phyloP scores from a whole-genome alignment of 352 stramenopile species.

The Phytophthora capsici region DNA sequence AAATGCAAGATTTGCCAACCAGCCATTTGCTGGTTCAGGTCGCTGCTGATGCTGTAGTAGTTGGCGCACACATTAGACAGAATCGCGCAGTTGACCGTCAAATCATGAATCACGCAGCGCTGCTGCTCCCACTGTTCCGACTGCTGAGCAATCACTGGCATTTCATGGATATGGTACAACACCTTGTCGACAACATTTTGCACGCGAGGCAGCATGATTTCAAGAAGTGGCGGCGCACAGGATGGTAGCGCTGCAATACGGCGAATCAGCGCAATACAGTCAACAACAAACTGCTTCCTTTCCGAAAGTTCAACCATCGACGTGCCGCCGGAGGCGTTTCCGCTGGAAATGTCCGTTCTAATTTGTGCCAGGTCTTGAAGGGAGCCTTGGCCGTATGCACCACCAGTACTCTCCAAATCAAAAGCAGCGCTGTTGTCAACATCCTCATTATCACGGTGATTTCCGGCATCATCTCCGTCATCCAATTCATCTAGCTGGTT shows the following conservation, averaged over 20 bases:
- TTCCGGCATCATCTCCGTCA: slow-evolving; percentile 47
- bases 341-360: slow-evolving; percentile 48
- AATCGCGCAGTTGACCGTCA: slow-evolving; percentile 63
- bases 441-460: slow-evolving; percentile 44
- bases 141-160: slow-evolving; percentile 43
- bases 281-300: slow-evolving; percentile 74
- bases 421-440: slow-evolving; percentile 42
- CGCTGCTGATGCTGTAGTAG: slow-evolving; percentile 61
- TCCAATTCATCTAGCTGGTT: slow-evolving; percentile 70
- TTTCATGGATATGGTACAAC: slow-evolving; percentile 60
- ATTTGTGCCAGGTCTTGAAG: slow-evolving; percentile 78
- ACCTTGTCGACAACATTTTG: slow-evolving; percentile 47
- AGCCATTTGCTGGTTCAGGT: slow-evolving; percentile 64
- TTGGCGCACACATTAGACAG: slow-evolving; percentile 68
- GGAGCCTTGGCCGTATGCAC: slow-evolving; percentile 57
- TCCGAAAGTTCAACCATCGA: slow-evolving; percentile 67
- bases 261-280: slow-evolving; percentile 74
- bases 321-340: slow-evolving; percentile 32
- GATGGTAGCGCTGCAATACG: slow-evolving; percentile 69
- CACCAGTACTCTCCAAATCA: slow-evolving; percentile 41
- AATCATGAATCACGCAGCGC: slow-evolving; percentile 56
- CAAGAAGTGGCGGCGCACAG: slow-evolving; percentile 58
- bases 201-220: slow-evolving; percentile 56
- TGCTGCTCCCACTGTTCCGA: slow-evolving; percentile 61
- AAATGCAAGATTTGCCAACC: slow-evolving; percentile 71